Conservation (phyloP, 768 basidiomycete species). For the Lactarius hengduanensis region DNA sequence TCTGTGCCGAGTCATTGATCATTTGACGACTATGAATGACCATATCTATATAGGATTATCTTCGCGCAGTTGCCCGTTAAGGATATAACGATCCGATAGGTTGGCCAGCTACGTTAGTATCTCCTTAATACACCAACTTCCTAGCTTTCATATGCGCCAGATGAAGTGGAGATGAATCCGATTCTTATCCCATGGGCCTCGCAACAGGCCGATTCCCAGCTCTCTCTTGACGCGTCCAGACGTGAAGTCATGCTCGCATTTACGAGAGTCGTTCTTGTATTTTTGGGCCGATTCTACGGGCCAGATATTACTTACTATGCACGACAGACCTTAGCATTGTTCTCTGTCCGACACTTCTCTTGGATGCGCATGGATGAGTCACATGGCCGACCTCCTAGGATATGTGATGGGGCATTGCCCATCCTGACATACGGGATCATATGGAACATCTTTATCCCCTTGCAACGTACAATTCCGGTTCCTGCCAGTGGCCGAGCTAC, state of each 20-base stretch:
- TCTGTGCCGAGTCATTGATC: background rate
- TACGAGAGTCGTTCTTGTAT: constrained; percentile 5
- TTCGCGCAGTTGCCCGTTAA: background rate
- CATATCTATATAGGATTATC: constrained; percentile 13
- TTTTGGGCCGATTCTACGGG: background rate
- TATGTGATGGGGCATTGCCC: background rate
- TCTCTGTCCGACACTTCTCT: background rate
- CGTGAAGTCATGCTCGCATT: background rate
- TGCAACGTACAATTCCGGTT: constrained; percentile 6
- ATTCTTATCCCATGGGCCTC: constrained; percentile 6
- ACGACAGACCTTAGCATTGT: background rate
- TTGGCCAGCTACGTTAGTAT: background rate
- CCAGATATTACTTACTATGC: background rate
- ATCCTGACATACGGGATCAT: background rate
- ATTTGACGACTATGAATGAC: background rate
- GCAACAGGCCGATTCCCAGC: constrained; percentile 23
- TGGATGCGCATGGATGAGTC: background rate
- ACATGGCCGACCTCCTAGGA: background rate
- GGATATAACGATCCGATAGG: background rate
- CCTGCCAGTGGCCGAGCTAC: constrained; percentile 21
- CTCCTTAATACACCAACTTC: constrained; percentile 3
- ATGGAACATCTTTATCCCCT: background rate
- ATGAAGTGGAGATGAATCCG: constrained; percentile 16
- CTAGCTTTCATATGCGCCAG: constrained; percentile 7
- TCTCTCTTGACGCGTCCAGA: constrained; percentile 9